Percentiles rank a stretch among this genome's conserved stretches.
These are phyloP conservation scores for Cyathus olla DNA, from an alignment of 1,284 basidiomycete genomes.

Conservation along the genomic window DNA sequence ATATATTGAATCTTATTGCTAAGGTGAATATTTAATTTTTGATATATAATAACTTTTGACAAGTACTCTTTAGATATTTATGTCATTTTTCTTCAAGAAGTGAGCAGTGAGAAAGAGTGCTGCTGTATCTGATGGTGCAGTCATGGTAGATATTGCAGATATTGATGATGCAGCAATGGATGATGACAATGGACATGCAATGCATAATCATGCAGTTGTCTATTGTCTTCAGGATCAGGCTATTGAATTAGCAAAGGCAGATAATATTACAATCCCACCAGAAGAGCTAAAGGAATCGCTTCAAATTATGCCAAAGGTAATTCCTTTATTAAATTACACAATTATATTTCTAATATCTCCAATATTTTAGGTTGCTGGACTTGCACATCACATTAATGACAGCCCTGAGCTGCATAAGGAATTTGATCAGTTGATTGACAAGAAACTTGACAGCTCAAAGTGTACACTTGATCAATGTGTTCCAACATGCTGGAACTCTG, in stretches of 20 bases:
- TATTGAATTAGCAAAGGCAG: constrained; percentile 1
- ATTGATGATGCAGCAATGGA: no score
- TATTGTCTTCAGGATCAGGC: constrained; percentile 1
- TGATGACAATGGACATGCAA: not conserved
- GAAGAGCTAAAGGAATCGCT: not conserved
- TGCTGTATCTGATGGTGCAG: not conserved
- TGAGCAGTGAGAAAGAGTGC: not conserved
- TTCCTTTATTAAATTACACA: no score
- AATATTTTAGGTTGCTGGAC: constrained; percentile 14
- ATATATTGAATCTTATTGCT: constrained; percentile 14
- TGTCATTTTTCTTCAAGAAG: constrained; percentile 10
- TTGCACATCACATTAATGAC: constrained; percentile 21
- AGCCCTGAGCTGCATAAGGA: constrained; percentile 14
- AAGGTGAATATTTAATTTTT: constrained; percentile 5
- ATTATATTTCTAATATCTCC: no score
- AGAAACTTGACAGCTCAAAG: constrained; percentile 1
- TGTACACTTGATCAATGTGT: constrained; percentile 9
- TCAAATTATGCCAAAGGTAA: not conserved
- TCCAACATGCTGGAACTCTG: constrained; percentile 16
- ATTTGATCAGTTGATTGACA: constrained; percentile 21
- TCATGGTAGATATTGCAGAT: not conserved
- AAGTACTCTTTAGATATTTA: constrained; percentile 6
- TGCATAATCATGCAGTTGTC: constrained; percentile 2
- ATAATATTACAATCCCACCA: not conserved
- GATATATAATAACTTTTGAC: no score